Base-by-base conservation (phyloP, 768 basidiomycete species). In the Suillus alpinus region DNA sequence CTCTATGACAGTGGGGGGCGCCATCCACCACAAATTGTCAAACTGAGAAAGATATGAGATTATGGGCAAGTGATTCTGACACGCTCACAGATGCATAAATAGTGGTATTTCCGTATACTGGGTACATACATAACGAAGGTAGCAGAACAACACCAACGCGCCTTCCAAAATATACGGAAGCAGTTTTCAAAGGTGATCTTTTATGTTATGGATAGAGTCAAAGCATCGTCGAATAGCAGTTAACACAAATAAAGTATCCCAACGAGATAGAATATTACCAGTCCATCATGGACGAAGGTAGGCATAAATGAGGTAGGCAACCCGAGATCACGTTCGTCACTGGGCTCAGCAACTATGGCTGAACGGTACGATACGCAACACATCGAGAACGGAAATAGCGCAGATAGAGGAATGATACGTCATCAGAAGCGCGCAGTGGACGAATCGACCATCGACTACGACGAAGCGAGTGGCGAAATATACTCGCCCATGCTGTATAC, bases 301-400 rank as follows among this genome's bases (percentile, higher is more conserved):
- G 23, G 37, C 26, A 61, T 61, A 61, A 59, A 61, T 61, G 58
- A 61, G 31, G 36, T 31, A 10, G 47, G 37, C n/a, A 81, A 74
- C 71, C 79, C 81, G 82, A 78, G 86, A 80, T 81, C 81, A 83
- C 80, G 84, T 81, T 78, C 85, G 82, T 86, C 84, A 75, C 86
- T 75, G 82, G 83, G 85, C 78, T 58, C 50, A 63, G 70, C 73
- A 81, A 76, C 36, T 39, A 39, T 23, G 37, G 53, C 53, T 55
- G 73, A 82, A 81, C 86, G 81, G 83, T 83, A 86, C 83, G 85
- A 81, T 77, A 83, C 84, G 80, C 76, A 80, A 84, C 74, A 83
- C 86, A 77, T 76, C 81, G 83, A 79, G 78, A 79, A 78, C 31
- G 77, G 53, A 64, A 63, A 63, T 62, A 66, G 74, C 73, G 71